Evolutionary conservation across 495 filamentous ascomycete species (phyloP).

Genomic region (Lepraria neglecta): DNA sequence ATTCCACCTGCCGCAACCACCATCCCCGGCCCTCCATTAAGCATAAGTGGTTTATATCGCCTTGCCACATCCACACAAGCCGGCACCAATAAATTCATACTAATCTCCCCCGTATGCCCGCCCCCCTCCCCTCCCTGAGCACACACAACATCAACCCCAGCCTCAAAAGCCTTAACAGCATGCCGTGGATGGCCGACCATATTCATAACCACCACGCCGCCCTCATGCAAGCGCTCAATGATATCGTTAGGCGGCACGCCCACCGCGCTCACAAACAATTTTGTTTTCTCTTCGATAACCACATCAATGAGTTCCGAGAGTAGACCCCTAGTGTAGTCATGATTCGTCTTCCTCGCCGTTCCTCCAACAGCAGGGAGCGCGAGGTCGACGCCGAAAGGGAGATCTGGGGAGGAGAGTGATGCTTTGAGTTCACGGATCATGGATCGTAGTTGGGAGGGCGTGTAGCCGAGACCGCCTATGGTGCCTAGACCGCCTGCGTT

Average conservation of each 20-base stretch:
- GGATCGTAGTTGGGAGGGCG: conserved; percentile 64
- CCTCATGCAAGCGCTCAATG: conserved; percentile 65
- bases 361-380: conserved; percentile 81
- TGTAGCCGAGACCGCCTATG: conserved; percentile 82
- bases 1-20: conserved; percentile 76
- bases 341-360: conserved; percentile 73
- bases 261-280: conserved; percentile 75
- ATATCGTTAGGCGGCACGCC: conserved; percentile 67
- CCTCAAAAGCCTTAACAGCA: conserved; percentile 71
- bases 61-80: conserved; percentile 68
- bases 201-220: conserved; percentile 80
- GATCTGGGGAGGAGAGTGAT: conserved; percentile 50
- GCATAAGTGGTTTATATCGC: conserved; percentile 47
- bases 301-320: conserved; percentile 78
- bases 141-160: conserved; percentile 79
- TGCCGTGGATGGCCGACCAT: conserved; percentile 94
- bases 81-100: conserved; percentile 64
- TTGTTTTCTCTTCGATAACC: conserved; percentile 67
- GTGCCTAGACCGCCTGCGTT: conserved; percentile 84
- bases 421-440: conserved; percentile 81
- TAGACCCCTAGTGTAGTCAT: conserved; percentile 82
- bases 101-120: conserved; percentile 73
- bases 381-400: conserved; percentile 84
- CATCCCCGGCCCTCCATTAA: conserved; percentile 50
- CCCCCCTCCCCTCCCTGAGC: conserved; percentile 76